Evolutionary conservation across 2,329 filamentous ascomycete species (phyloP), one percentile per base, ranked within the genome.

Genomic region (Botryotinia globosa): DNA sequence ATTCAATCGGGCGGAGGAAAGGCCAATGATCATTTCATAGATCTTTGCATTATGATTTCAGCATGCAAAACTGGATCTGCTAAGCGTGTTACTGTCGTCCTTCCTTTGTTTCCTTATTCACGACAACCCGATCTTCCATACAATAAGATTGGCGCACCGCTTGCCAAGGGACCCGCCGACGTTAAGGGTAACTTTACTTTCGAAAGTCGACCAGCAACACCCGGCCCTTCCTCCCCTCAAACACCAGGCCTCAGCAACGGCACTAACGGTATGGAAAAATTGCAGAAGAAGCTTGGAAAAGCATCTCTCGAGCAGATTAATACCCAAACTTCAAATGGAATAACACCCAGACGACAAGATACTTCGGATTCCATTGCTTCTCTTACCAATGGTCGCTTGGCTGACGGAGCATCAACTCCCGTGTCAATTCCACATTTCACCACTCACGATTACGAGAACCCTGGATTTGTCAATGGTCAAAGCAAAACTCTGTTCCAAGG

Each of bases 21-120:
- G 79, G 93, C 98, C 84, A 99, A 99, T 82, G 96, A 99, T 84
- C 91, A 97, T 84, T 89, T 99, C 76, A 92, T 99, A 85, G 96
- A 99, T 81, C 90, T 98, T 67, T 92, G 97, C 82, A 98, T 98
- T 84, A 97, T 96, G 85, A 95, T 98, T 79, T 97, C 94, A n/a
- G 96, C 96, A 74, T 98, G 96, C 89, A 97, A 97, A 84, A 90
- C 92, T 20, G 94, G 94, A 78, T 98, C 94, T 58, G 96, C 96
- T 44, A 94, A 92, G 82, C 89, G 94, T 79, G 94, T 99, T 79
- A 98, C 95, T 59, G 96, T 94, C 71, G 94, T 99, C 64, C 89
- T 98, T 65, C 96, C 96, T 56, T 87, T 98, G 71, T 99, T 99
- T 83, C 96, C 96, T 1, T 99, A 99, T 85, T 97, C 94, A 74